These are phyloP conservation scores for Phaeosphaeriaceae sp. DNA, from an alignment of 2,329 filamentous ascomycete genomes.

Conservation along the genomic window DNA sequence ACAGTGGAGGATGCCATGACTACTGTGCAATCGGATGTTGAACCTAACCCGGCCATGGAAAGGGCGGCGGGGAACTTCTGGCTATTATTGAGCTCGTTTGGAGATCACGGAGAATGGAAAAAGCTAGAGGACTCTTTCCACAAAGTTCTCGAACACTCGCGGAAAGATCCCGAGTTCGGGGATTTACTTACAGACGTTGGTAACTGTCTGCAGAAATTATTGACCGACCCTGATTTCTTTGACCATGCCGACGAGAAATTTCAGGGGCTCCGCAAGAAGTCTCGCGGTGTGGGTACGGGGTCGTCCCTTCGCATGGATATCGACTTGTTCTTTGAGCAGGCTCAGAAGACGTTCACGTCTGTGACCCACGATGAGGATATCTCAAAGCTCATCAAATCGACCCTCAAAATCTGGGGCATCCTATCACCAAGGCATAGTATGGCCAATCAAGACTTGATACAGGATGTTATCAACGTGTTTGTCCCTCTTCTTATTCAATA, in stretches of 20 bases:
- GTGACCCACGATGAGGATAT: slow-evolving; percentile 76
- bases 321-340: slow-evolving; percentile 72
- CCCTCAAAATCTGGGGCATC: slow-evolving; percentile 70
- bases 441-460: slow-evolving; percentile 73
- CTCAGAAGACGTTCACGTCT: slow-evolving; percentile 70
- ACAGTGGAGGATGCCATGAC: slow-evolving; percentile 71
- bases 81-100: slow-evolving; percentile 80
- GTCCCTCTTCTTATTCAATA: slow-evolving; percentile 76
- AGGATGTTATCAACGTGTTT: slow-evolving; percentile 80
- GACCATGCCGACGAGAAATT: slow-evolving; percentile 74
- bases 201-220: slow-evolving; percentile 76
- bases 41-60: slow-evolving; percentile 76
- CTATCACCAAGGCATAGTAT: slow-evolving; percentile 70
- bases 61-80: slow-evolving; percentile 80
- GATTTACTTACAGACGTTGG: slow-evolving; percentile 75
- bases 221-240: slow-evolving; percentile 87
- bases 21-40: slow-evolving; percentile 71
- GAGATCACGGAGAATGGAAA: slow-evolving; percentile 76
- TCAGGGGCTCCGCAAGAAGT: slow-evolving; percentile 63
- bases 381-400: slow-evolving; percentile 70
- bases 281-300: slow-evolving; percentile 65
- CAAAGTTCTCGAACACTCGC: slow-evolving; percentile 73
- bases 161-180: slow-evolving; percentile 83
- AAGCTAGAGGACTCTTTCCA: slow-evolving; percentile 72
- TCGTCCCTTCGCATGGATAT: slow-evolving; percentile 75